A percentile compares a stretch with the other conserved stretches of the same genome.
Evolutionary conservation across 805 yeast genomes (phyloP).

Genomic region (Monosporozyma aerobia): DNA sequence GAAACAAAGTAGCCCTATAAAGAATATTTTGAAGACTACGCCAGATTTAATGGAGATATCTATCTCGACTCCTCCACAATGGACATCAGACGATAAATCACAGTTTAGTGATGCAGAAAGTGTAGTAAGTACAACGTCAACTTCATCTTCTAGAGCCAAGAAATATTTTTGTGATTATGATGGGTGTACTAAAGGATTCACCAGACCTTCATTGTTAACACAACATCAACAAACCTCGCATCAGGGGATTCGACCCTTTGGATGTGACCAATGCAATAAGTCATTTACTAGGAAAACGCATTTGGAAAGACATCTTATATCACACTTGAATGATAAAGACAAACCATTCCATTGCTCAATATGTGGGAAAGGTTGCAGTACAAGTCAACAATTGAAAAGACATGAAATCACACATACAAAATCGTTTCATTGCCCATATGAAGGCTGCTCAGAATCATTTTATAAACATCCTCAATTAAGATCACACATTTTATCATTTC

Average conservation of each 20-base stretch:
- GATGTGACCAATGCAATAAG: slow-evolving; percentile 55
- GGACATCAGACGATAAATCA: background rate
- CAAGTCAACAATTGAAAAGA: slow-evolving; percentile 70
- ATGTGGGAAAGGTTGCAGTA: slow-evolving; percentile 77
- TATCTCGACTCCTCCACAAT: background rate
- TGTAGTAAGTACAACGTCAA: background rate
- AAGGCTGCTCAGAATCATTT: slow-evolving; percentile 58
- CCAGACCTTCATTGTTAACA: slow-evolving; percentile 71
- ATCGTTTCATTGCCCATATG: slow-evolving; percentile 51
- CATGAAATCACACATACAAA: slow-evolving; percentile 76
- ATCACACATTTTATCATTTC: slow-evolving; percentile 59
- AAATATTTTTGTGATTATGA: slow-evolving; percentile 51
- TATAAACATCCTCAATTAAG: slow-evolving; percentile 67
- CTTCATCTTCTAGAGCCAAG: slow-evolving; percentile 38
- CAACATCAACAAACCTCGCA: slow-evolving; percentile 71
- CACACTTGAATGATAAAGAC: slow-evolving; percentile 43
- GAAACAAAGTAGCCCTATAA: background rate
- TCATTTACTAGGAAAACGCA: slow-evolving; percentile 73
- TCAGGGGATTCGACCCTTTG: slow-evolving; percentile 67
- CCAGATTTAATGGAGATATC: background rate
- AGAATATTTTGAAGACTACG: background rate
- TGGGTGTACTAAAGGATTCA: slow-evolving; percentile 67
- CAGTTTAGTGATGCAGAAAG: background rate
- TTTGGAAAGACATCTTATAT: slow-evolving; percentile 58
- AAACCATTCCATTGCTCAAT: slow-evolving; percentile 65